These are phyloP conservation scores for Huntiella moniliformis DNA, from an alignment of 2,329 filamentous ascomycete genomes.

Conservation along the genomic window DNA sequence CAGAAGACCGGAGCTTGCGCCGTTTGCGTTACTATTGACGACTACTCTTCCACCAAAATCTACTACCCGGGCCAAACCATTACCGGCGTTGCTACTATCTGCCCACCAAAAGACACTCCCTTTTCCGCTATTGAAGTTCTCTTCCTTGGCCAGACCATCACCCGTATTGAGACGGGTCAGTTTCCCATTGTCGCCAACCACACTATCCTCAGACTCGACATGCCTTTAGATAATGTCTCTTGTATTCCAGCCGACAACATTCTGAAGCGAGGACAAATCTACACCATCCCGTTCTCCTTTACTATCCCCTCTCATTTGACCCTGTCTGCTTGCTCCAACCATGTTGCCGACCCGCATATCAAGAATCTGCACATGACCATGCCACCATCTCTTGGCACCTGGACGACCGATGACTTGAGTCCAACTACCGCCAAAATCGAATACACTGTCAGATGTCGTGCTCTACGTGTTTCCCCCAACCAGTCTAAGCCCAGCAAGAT, in stretches of 20 bases:
- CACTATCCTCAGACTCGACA: conserved; percentile 35
- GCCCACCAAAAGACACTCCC: conserved; percentile 24
- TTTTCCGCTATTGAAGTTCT: conserved; percentile 35
- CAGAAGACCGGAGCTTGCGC: conserved; percentile 1
- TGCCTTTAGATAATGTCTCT: conserved; percentile 29
- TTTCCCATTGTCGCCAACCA: conserved; percentile 29
- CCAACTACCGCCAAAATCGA: conserved; percentile 36
- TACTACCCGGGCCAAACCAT: conserved; percentile 37
- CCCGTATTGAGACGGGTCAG: conserved; percentile 32
- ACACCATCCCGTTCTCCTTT: conserved; percentile 39
- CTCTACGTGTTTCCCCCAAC: conserved; percentile 18
- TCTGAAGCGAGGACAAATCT: conserved; percentile 29
- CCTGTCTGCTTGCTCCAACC: conserved; percentile 35
- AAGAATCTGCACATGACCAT: conserved; percentile 33
- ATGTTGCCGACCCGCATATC: conserved; percentile 19
- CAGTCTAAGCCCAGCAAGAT: conserved; percentile 16
- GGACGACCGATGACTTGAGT: conserved; percentile 24
- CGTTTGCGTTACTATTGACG: conserved; percentile 31
- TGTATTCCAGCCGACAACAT: conserved; percentile 27
- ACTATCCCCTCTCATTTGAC: conserved; percentile 39
- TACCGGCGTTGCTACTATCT: conserved; percentile 29
- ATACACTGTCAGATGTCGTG: conserved; percentile 32
- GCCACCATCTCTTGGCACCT: conserved; percentile 29
- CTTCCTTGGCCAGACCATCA: conserved; percentile 31
- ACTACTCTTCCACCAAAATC: conserved; percentile 35